These are phyloP conservation scores for Pachysolen tannophilus DNA, from an alignment of 805 yeast species.

Conservation along the genomic window DNA sequence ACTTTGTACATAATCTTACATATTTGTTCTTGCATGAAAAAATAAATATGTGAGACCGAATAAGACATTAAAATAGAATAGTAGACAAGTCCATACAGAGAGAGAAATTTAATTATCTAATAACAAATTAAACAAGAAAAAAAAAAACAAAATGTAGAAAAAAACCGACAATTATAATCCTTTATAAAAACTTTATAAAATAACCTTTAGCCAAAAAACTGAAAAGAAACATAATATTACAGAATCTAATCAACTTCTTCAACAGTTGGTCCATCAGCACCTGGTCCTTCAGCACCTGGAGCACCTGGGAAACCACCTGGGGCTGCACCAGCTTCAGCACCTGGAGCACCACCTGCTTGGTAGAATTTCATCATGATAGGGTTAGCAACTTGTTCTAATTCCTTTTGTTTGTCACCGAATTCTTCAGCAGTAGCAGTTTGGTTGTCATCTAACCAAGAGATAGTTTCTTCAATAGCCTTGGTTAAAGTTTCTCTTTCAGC, in stretches of 20 bases:
- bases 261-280: conserved; percentile 36
- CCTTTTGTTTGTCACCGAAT: conserved; percentile 89
- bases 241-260: conserved; percentile 64
- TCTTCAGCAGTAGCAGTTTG: conserved; percentile 92
- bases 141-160: too few relatives aligned
- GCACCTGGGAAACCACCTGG: conserved; percentile 51
- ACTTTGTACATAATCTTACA: too few relatives aligned
- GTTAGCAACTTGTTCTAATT: conserved; percentile 89
- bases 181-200: too few relatives aligned
- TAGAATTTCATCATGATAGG: conserved; percentile 97
- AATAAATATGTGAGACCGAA: too few relatives aligned
- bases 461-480: conserved; percentile 79
- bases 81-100: too few relatives aligned
- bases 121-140: too few relatives aligned
- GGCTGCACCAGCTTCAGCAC: conserved; percentile 52
- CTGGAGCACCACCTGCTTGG: conserved; percentile 88
- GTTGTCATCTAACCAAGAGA: conserved; percentile 88
- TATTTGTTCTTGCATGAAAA: too few relatives aligned
- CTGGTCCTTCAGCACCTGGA: conserved; percentile 56
- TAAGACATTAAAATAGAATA: too few relatives aligned
- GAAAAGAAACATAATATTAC: too few relatives aligned
- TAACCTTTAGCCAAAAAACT: too few relatives aligned
- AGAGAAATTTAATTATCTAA: too few relatives aligned
- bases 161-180: too few relatives aligned
- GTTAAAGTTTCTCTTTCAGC: conserved; percentile 48